phyloP scores from a whole-genome alignment of 345 rosid species.

The Stellera chamaejasme region DNA sequence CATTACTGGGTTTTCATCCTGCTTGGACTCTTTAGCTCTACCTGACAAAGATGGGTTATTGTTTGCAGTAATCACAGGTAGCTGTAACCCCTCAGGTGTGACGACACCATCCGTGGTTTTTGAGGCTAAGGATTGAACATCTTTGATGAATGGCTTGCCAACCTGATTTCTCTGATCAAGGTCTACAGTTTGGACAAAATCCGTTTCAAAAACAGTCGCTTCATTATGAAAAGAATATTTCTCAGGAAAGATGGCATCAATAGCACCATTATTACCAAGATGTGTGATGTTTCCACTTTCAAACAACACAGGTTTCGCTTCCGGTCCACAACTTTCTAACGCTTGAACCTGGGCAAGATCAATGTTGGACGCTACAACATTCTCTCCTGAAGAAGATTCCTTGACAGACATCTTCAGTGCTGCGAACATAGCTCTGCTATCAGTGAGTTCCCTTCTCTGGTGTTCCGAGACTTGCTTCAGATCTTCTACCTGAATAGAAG shows the following conservation, averaged over 20 bases:
- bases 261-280: constrained; percentile 17
- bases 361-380: constrained; percentile 30
- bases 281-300: constrained; percentile 36
- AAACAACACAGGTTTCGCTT: constrained; percentile 38
- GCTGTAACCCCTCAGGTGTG: constrained; percentile 26
- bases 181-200: constrained; percentile 39
- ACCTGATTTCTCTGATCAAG: constrained; percentile 29
- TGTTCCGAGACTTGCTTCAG: constrained; percentile 59
- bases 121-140: constrained; percentile 18
- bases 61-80: constrained; percentile 19
- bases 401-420: constrained; percentile 82
- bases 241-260: constrained; percentile 24
- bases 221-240: constrained; percentile 31
- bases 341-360: constrained; percentile 40
- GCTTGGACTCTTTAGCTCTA: constrained; percentile 23
- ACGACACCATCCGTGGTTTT: constrained; percentile 8
- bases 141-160: constrained; percentile 17
- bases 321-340: constrained; percentile 41
- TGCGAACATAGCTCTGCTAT: constrained; percentile 79
- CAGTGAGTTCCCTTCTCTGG: constrained; percentile 69
- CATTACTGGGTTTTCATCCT: constrained; percentile 28
- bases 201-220: constrained; percentile 48
- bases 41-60: constrained; percentile 24
- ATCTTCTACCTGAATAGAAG: constrained; percentile 48
- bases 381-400: constrained; percentile 48